Percentiles rank a stretch among this genome's conserved stretches.
Conservation (phyloP, 352 stramenopile genomes). For the Globisporangium irregulare region DNA sequence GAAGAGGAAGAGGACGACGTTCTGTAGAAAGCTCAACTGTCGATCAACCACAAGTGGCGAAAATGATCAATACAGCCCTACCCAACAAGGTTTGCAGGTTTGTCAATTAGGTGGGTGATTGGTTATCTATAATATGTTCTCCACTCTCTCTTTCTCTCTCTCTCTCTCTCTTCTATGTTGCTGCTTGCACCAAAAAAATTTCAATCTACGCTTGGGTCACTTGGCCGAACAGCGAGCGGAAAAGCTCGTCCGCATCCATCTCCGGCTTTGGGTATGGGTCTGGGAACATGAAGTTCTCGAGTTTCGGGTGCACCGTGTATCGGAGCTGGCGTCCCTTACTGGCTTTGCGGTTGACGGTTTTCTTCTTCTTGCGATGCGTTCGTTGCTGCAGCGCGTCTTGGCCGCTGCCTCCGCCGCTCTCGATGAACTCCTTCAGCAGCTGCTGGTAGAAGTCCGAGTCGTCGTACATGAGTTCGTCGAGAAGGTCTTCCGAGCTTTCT, state of each 20-base stretch:
- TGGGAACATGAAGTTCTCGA: slow-evolving; percentile 90
- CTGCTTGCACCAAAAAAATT: background rate
- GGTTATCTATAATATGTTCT: slow-evolving; percentile 17
- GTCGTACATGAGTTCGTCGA: slow-evolving; percentile 87
- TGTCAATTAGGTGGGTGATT: slow-evolving; percentile 8
- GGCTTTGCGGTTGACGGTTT: slow-evolving; percentile 85
- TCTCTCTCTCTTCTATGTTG: slow-evolving; percentile 20
- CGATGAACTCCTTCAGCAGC: slow-evolving; percentile 87
- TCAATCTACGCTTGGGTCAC: slow-evolving; percentile 36
- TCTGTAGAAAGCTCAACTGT: slow-evolving; percentile 40
- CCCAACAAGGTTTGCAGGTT: slow-evolving; percentile 10
- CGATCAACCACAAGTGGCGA: background rate
- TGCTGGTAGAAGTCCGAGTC: slow-evolving; percentile 89
- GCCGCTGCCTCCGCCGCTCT: slow-evolving; percentile 54
- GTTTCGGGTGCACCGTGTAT: slow-evolving; percentile 84
- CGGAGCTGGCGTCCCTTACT: slow-evolving; percentile 82
- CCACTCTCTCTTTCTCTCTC: too few species aligned
- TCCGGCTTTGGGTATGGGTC: slow-evolving; percentile 71
- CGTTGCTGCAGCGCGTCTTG: slow-evolving; percentile 50
- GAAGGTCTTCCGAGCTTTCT: slow-evolving; percentile 39
- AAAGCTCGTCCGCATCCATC: slow-evolving; percentile 85
- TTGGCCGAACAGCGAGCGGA: slow-evolving; percentile 81
- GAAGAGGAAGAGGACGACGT: slow-evolving; percentile 87
- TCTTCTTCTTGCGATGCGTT: slow-evolving; percentile 82
- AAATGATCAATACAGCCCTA: background rate